A percentile compares a stretch with the other conserved stretches of the same genome.
These are phyloP conservation scores for Tremellales sp. DNA, from an alignment of 1,284 basidiomycete genomes.

Conservation along the genomic window DNA sequence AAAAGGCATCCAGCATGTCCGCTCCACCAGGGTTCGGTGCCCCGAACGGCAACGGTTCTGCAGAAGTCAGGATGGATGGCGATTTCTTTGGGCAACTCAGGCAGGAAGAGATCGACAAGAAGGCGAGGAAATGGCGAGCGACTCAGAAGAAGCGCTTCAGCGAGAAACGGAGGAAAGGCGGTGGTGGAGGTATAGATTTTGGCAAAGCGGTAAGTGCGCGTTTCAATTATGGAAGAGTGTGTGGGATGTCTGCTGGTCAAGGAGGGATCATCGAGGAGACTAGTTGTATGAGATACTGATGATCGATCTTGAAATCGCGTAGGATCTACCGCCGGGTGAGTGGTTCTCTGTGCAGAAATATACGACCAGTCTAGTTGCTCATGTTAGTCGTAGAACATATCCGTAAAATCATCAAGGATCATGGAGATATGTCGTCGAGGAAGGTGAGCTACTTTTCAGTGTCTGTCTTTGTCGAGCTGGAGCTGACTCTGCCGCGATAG, in stretches of 20 bases:
- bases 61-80: conserved; percentile 37
- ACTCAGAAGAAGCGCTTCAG: conserved; percentile 45
- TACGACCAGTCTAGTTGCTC: background rate
- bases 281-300: background rate
- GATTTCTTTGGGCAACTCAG: conserved; percentile 45
- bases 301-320: background rate
- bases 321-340: conserved; percentile 50
- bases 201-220: conserved; percentile 46
- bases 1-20: conserved; percentile 31
- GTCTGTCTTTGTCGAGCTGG: conserved; percentile 4
- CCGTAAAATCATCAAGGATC: conserved; percentile 96
- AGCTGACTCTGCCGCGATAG: conserved; percentile 25
- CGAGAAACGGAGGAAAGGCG: conserved; percentile 46
- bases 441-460: conserved; percentile 55
- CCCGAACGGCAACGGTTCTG: conserved; percentile 8
- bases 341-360: conserved; percentile 6
- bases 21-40: conserved; percentile 39
- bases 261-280: background rate
- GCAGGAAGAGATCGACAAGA: conserved; percentile 48
- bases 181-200: conserved; percentile 48
- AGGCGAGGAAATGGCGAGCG: conserved; percentile 49
- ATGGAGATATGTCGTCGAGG: conserved; percentile 93
- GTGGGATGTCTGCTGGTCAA: background rate
- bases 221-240: background rate
- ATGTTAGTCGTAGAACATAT: conserved; percentile 76